Evolutionary conservation across 805 yeast genomes (phyloP), one percentile per base, ranked within the genome.

Genomic region (Nakazawaea sp.): DNA sequence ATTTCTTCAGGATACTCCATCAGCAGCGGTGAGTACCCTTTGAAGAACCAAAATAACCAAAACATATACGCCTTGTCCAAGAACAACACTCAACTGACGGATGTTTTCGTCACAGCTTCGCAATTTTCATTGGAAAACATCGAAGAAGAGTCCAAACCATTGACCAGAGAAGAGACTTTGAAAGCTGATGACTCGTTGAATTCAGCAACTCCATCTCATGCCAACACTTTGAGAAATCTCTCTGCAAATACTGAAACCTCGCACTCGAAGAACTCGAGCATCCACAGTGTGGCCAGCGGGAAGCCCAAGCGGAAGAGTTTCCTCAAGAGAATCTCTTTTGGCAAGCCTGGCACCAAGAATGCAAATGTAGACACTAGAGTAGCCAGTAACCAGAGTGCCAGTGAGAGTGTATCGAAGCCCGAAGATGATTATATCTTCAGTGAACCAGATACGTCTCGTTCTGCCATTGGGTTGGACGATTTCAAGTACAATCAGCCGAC

Each of bases 31-130:
- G 23, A 39, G 20, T 24, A 25, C 21, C 7, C 44, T 30, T 9
- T 26, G 41, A 29, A 38, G 11, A 10, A 52, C 2, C 28, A 32
- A 4, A 53, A 52, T 32, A 40, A 41, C 7, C 42, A 39, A 16
- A 42, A 44, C 10, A 41, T 50, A 12, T 51, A 55, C 28, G 46
- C 43, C 20, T 31, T 50, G 12, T 47, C 54, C 3, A 50, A 54
- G n/a, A 47, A 50, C 25, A 40, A 52, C 5, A 50, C 56, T 7
- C n/a, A n/a, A n/a, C n/a, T n/a, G n/a, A 44, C 55, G 4, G 68
- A 62, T 24, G 54, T 59, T 3, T 64, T 52, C 47, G 62, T 59
- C 11, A 63, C 69, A 2, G 69, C 69, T 1, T 51, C 63, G 0
- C 66, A 64, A 37, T 53, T 64, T 19, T 49, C 57, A 7, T 41